Percentiles rank a stretch among this genome's conserved stretches.
phyloP scores from a whole-genome alignment of 106 monocot species.

The Triglochin maritima region DNA sequence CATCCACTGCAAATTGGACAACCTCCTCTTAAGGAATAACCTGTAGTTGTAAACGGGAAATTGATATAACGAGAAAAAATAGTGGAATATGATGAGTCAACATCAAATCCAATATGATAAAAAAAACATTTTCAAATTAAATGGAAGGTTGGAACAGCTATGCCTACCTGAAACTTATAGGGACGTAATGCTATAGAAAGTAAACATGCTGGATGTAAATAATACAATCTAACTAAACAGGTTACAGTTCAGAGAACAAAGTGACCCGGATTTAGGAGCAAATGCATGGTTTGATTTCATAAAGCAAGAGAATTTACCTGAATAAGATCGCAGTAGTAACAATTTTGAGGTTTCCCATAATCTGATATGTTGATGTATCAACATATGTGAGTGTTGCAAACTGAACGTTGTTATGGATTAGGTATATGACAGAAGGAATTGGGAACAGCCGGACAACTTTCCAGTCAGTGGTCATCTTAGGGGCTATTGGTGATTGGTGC shows the following conservation, averaged over 20 bases:
- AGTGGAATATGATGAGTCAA: not conserved
- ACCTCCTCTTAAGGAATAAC: slow-evolving; percentile 61
- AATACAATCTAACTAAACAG: no score
- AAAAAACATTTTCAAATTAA: no score
- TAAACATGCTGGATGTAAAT: no score
- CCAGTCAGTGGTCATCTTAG: slow-evolving; percentile 90
- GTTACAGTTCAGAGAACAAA: no score
- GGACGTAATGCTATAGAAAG: no score
- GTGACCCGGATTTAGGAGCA: no score
- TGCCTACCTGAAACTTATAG: no score
- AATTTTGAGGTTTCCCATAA: slow-evolving; percentile 97
- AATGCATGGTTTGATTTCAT: no score
- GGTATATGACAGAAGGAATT: slow-evolving; percentile 86
- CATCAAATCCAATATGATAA: no score
- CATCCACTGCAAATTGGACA: slow-evolving; percentile 87
- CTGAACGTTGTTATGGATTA: slow-evolving; percentile 94
- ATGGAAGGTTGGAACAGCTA: no score
- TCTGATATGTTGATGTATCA: slow-evolving; percentile 95
- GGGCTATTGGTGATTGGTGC: slow-evolving; percentile 35
- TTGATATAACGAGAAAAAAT: slow-evolving; percentile 4
- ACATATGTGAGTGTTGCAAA: slow-evolving; percentile 86
- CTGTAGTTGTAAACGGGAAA: slow-evolving; percentile 16
- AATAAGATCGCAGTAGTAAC: slow-evolving; percentile 91
- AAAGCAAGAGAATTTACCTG: slow-evolving; percentile 30
- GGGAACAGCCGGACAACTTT: slow-evolving; percentile 55